phyloP scores from a whole-genome alignment of 106 monocot genomes.

The Platanthera guangdongensis region DNA sequence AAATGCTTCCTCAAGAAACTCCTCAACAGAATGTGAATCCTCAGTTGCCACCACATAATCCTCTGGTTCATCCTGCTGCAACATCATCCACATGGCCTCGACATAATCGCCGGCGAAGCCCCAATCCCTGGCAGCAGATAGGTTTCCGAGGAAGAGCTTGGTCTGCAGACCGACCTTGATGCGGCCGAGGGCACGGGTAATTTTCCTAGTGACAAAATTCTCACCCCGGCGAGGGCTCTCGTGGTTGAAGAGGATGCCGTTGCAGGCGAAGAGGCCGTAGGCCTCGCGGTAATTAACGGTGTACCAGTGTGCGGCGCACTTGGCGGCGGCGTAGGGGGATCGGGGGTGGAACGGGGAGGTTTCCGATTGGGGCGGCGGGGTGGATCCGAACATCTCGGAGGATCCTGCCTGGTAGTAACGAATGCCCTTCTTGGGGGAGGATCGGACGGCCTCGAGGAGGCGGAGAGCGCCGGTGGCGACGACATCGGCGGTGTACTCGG shows the following conservation, averaged over 20 bases:
- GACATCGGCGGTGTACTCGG: constrained; percentile 95
- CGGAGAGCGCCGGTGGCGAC: constrained; percentile 88
- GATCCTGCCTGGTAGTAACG: constrained; percentile 95
- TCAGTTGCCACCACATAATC: constrained; percentile 97
- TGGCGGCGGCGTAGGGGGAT: constrained; percentile 92
- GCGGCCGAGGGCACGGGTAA: constrained; percentile 91
- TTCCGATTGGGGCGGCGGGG: constrained; percentile 89
- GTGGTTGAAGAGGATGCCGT: constrained; percentile 96
- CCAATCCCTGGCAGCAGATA: constrained; percentile 89
- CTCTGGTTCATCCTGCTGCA: constrained; percentile 81
- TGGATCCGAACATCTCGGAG: constrained; percentile 98
- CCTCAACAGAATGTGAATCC: constrained; percentile 87
- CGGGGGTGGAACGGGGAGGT: constrained; percentile 80
- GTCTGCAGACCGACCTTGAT: constrained; percentile 84
- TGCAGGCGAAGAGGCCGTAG: constrained; percentile 87
- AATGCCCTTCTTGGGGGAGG: constrained; percentile 36
- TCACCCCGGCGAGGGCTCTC: constrained; percentile 88
- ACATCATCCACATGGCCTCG: constrained; percentile 99
- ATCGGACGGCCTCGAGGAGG: constrained; percentile 91
- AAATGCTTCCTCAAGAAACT: constrained; percentile 77
- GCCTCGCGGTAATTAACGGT: constrained; percentile 98
- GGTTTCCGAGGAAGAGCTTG: constrained; percentile 81
- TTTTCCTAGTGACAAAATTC: constrained; percentile 97
- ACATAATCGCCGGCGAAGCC: constrained; percentile 97
- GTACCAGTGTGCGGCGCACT: constrained; percentile 94